Evolutionary conservation across 441 rosid species (phyloP).

Genomic region (Hura crepitans): DNA sequence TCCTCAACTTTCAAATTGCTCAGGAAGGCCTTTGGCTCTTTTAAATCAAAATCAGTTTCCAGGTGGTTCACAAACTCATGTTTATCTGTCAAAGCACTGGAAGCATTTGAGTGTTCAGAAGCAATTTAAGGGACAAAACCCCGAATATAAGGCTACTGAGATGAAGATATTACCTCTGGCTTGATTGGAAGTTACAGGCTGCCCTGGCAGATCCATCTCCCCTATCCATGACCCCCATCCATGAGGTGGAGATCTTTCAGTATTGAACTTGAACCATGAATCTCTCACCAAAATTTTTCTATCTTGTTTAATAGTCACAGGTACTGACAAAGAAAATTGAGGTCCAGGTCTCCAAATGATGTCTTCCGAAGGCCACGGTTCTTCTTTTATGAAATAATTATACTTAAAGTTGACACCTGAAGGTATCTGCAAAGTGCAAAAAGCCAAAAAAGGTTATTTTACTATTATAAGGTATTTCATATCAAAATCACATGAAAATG

Average conservation of each 20-base stretch:
- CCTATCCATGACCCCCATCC: conserved; percentile 80
- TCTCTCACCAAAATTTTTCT: conserved; percentile 59
- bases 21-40: conserved; percentile 34
- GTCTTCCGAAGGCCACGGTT: conserved; percentile 44
- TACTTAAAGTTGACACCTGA: conserved; percentile 74
- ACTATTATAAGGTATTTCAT: neutral
- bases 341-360: conserved; percentile 85
- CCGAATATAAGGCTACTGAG: conserved; percentile 22
- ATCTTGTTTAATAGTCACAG: conserved; percentile 40
- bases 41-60: conserved; percentile 32
- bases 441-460: neutral
- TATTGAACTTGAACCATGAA: conserved; percentile 57
- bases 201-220: conserved; percentile 41
- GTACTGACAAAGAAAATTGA: conserved; percentile 62
- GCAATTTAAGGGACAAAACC: conserved; percentile 35
- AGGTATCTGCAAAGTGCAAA: conserved; percentile 51
- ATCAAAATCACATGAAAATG: conserved; percentile 4
- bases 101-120: conserved; percentile 88
- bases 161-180: conserved; percentile 55
- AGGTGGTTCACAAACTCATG: conserved; percentile 26
- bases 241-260: conserved; percentile 35
- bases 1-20: conserved; percentile 36
- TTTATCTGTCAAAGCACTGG: conserved; percentile 95
- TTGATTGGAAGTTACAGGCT: conserved; percentile 32
- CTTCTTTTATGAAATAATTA: conserved; percentile 62